Percentiles rank a stretch among this genome's conserved stretches.
Evolutionary conservation across 202 grass and related monocot species (phyloP).

Genomic region (Dendrocalamus latiflorus): DNA sequence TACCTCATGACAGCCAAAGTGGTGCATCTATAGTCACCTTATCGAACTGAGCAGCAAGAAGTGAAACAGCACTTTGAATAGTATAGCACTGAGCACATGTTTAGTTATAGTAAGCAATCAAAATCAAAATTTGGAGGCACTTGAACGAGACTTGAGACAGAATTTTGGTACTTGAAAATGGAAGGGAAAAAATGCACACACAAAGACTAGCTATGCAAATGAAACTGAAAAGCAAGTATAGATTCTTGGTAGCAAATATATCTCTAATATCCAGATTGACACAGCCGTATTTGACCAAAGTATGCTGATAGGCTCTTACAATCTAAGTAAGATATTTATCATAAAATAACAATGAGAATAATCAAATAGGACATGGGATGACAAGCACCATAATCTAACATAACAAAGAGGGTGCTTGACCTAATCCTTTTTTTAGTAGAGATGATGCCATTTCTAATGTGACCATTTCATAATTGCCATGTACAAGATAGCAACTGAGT

Average conservation of each 20-base stretch:
- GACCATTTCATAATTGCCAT: slow-evolving; percentile 7
- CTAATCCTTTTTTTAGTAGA: background rate
- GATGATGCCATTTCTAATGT: background rate
- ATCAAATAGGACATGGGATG: background rate
- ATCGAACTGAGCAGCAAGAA: background rate
- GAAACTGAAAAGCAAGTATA: background rate
- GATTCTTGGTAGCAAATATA: background rate
- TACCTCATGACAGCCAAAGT: background rate
- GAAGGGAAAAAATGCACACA: background rate
- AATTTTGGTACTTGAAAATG: background rate
- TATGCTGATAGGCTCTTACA: background rate
- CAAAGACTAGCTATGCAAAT: background rate
- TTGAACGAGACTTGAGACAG: background rate
- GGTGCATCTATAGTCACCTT: background rate
- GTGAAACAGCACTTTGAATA: background rate
- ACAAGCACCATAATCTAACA: background rate
- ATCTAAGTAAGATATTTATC: background rate
- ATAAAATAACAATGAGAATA: background rate
- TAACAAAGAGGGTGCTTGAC: background rate
- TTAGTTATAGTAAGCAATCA: background rate
- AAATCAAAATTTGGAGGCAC: background rate
- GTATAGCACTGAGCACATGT: background rate
- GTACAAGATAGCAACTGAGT: background rate
- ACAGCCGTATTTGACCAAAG: background rate
- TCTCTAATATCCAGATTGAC: background rate